Percentiles rank a stretch among this genome's conserved stretches.
Evolutionary conservation across 2,329 filamentous ascomycete species (phyloP).

Genomic region (Colletotrichum sp.): DNA sequence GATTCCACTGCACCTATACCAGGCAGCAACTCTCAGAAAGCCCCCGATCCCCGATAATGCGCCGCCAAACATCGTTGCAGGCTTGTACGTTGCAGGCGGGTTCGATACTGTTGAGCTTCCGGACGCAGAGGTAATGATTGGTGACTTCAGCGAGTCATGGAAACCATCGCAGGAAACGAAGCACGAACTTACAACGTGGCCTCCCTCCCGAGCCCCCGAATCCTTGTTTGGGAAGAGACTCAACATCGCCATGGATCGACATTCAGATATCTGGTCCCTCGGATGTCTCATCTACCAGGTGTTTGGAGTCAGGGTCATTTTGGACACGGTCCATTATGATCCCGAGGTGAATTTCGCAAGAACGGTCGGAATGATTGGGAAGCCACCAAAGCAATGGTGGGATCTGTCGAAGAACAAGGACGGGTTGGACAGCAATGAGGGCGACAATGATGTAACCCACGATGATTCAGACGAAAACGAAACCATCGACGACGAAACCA

Average conservation of each 20-base stretch:
- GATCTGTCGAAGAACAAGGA: background rate
- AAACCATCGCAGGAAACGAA: background rate
- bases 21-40: background rate
- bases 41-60: background rate
- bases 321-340: background rate
- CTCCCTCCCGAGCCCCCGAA: background rate
- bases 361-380: background rate
- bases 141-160: background rate
- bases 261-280: background rate
- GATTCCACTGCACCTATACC: background rate
- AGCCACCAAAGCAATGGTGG: background rate
- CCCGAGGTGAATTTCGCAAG: background rate
- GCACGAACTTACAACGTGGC: background rate
- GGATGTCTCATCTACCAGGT: background rate
- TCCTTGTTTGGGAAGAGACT: background rate
- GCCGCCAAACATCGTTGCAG: background rate
- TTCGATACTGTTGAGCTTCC: background rate
- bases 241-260: background rate
- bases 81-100: accelerated
- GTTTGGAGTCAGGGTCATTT: background rate
- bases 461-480: background rate
- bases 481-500: background rate
- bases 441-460: background rate
- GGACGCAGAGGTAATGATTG: background rate
- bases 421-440: background rate